These are phyloP conservation scores for Xylaria sp. DNA, from an alignment of 2,329 filamentous ascomycete genomes.

Conservation along the genomic window DNA sequence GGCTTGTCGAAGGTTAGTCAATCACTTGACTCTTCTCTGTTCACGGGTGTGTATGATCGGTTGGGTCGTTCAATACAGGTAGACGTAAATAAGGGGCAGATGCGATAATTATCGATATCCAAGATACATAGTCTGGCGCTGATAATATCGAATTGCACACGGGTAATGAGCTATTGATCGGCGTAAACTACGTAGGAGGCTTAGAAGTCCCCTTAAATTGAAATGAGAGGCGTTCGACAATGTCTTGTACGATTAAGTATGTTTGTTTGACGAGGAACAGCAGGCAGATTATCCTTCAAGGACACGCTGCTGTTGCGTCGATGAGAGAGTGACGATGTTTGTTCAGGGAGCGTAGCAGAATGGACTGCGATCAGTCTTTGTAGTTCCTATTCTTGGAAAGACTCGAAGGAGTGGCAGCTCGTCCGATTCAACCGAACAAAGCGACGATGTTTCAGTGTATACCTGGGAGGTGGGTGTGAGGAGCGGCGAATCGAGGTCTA, in stretches of 20 bases:
- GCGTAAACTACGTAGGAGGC: not conserved
- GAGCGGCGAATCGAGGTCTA: conserved; percentile 5
- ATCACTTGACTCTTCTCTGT: not conserved
- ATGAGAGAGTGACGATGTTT: conserved; percentile 10
- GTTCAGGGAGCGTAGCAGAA: conserved; percentile 2
- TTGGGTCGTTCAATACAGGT: not conserved
- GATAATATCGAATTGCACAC: not conserved
- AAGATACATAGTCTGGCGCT: conserved; percentile 6
- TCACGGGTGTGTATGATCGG: not conserved
- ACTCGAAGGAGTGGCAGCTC: conserved; percentile 30
- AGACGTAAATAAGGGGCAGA: not conserved
- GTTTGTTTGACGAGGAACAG: not conserved
- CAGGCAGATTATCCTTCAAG: conserved; percentile 29
- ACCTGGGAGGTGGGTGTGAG: not conserved
- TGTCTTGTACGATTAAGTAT: conserved; percentile 8
- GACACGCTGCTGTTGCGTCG: conserved; percentile 29
- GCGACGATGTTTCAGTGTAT: conserved; percentile 20
- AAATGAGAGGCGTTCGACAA: conserved; percentile 28
- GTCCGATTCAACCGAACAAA: conserved; percentile 36
- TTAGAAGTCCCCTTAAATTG: not conserved
- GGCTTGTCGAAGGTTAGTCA: not conserved
- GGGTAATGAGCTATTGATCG: not conserved
- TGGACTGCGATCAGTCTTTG: conserved; percentile 2
- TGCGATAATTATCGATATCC: conserved; percentile 7
- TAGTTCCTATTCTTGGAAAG: conserved; percentile 19